Evolutionary conservation across 306 rosid genomes (phyloP).

Genomic region (Dryas drummondii): DNA sequence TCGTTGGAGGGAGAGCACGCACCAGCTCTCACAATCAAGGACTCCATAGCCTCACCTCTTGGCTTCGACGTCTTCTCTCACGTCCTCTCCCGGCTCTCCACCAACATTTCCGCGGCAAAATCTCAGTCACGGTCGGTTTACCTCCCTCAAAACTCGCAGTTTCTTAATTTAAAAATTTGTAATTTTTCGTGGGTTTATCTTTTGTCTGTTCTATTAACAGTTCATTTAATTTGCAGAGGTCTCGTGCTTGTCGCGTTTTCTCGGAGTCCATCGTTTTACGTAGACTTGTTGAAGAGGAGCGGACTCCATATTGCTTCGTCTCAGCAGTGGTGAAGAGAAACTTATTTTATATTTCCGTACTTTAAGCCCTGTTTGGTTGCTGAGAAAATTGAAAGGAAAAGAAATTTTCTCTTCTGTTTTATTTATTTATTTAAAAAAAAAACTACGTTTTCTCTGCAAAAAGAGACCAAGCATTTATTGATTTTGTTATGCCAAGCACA

Average conservation of each 20-base stretch:
- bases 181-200: neutral
- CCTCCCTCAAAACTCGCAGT: neutral
- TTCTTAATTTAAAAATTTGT: constrained; percentile 14
- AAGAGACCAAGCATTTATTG: neutral
- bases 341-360: neutral
- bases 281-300: constrained; percentile 47
- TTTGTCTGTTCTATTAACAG: neutral
- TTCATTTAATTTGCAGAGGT: constrained; percentile 40
- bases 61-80: constrained; percentile 57
- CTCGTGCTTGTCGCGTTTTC: constrained; percentile 68
- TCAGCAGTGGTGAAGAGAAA: constrained; percentile 53
- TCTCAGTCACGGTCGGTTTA: constrained; percentile 70
- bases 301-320: constrained; percentile 54
- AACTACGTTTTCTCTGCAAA: neutral
- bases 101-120: constrained; percentile 54
- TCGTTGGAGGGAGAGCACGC: constrained; percentile 85
- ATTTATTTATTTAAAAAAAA: too few relatives aligned
- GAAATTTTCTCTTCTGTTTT: too few relatives aligned
- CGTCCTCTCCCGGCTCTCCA: constrained; percentile 59
- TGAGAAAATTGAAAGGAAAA: neutral
- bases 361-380: neutral
- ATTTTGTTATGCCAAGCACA: neutral
- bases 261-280: constrained; percentile 65
- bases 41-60: constrained; percentile 62
- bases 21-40: constrained; percentile 73